These are phyloP conservation scores for Vaccinium corymbosum DNA, from an alignment of 148 eudicot genomes.

Conservation along the genomic window DNA sequence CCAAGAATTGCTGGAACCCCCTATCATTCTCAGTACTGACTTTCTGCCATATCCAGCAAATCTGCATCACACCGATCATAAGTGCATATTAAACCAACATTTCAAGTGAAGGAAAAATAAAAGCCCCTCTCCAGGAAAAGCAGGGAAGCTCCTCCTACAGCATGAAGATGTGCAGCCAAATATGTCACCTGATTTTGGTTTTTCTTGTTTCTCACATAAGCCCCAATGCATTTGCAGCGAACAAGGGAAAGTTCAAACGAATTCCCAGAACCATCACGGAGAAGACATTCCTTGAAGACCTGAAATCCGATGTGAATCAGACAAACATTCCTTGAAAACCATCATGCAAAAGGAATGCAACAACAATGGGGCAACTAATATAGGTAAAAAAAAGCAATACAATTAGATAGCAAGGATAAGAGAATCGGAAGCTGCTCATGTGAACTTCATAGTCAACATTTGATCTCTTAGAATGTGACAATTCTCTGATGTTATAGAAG, in stretches of 20 bases:
- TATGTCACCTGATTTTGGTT: conserved; percentile 85
- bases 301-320: conserved; percentile 28
- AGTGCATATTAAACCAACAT: conserved; percentile 4
- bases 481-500: not conserved
- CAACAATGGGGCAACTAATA: not conserved
- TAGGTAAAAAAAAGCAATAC: not conserved
- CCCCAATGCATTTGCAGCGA: conserved; percentile 96
- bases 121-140: not conserved
- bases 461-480: not conserved
- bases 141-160: not conserved
- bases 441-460: not conserved
- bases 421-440: not conserved
- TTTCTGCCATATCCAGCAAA: conserved; percentile 96
- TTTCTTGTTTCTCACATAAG: conserved; percentile 92
- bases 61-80: conserved; percentile 40
- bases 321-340: not conserved
- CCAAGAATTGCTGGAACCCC: conserved; percentile 86
- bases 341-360: not conserved
- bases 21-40: conserved; percentile 74
- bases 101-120: not conserved
- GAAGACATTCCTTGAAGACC: conserved; percentile 80
- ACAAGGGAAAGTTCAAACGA: conserved; percentile 77
- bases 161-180: conserved; percentile 6
- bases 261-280: conserved; percentile 55
- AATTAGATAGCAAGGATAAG: not conserved